A percentile compares a stretch with the other conserved stretches of the same genome.
phyloP scores from a whole-genome alignment of 257 asterid genomes.

The Orobanche coerulescens region DNA sequence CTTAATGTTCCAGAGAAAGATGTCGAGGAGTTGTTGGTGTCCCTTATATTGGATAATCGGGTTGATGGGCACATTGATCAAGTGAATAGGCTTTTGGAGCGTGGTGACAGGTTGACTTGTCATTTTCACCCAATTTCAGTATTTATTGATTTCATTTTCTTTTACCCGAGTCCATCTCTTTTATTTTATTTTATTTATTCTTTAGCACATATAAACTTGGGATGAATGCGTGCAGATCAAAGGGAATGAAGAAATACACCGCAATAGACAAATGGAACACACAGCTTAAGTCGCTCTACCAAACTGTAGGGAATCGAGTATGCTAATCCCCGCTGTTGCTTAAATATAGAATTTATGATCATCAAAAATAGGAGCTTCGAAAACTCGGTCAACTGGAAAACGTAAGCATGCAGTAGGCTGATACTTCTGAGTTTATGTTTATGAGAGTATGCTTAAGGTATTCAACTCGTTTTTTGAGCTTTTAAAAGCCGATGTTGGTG shows the following conservation, averaged over 20 bases:
- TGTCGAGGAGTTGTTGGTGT: constrained; percentile 83
- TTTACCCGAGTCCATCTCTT: neutral
- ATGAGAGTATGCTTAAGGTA: neutral
- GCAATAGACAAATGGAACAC: constrained; percentile 96
- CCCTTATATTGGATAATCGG: constrained; percentile 87
- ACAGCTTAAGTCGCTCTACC: constrained; percentile 73
- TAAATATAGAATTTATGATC: constrained; percentile 12
- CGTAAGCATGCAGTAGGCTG: neutral
- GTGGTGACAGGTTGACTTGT: constrained; percentile 80
- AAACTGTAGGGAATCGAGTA: constrained; percentile 68
- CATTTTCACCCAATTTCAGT: constrained; percentile 3
- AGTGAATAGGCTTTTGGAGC: constrained; percentile 81
- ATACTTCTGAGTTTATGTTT: neutral
- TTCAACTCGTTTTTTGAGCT: neutral
- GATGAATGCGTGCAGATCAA: constrained; percentile 41
- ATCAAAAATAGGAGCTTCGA: neutral
- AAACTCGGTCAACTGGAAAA: constrained; percentile 1
- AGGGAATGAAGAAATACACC: constrained; percentile 89
- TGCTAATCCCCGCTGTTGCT: constrained; percentile 31
- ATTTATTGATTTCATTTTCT: neutral
- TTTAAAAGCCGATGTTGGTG: too few relatives aligned
- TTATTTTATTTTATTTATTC: neutral
- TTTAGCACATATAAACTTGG: neutral
- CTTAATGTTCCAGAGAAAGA: constrained; percentile 97
- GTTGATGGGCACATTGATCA: constrained; percentile 92